These are phyloP conservation scores for Graphiopsis chlorocephala DNA, from an alignment of 2,329 filamentous ascomycete genomes.

Conservation along the genomic window DNA sequence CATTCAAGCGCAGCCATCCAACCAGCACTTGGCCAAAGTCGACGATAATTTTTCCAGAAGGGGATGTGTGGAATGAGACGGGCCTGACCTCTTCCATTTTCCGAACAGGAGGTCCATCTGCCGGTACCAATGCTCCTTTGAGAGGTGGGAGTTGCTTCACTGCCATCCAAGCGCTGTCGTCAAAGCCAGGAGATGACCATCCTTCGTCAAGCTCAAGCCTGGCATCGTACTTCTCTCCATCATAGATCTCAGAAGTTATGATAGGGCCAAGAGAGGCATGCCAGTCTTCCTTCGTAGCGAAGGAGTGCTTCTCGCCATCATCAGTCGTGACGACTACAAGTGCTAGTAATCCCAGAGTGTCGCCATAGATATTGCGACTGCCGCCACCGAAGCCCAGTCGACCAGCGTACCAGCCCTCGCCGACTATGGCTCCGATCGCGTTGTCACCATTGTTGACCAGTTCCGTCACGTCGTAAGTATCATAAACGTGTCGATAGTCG, in stretches of 20 bases:
- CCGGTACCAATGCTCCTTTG: conserved; percentile 35
- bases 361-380: conserved; percentile 40
- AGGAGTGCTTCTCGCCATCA: conserved; percentile 30
- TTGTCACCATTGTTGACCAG: conserved; percentile 40
- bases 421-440: conserved; percentile 43
- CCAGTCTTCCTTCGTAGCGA: conserved; percentile 44
- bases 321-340: conserved; percentile 39
- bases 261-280: conserved; percentile 35
- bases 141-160: conserved; percentile 35
- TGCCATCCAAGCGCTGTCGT: conserved; percentile 30
- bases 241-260: conserved; percentile 46
- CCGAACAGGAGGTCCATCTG: conserved; percentile 47
- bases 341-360: conserved; percentile 40
- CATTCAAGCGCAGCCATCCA: conserved; percentile 45
- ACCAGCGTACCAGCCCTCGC: conserved; percentile 52
- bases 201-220: conserved; percentile 29
- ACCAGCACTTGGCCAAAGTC: conserved; percentile 61
- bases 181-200: conserved; percentile 23
- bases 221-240: conserved; percentile 53
- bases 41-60: conserved; percentile 49
- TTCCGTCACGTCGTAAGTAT: conserved; percentile 52
- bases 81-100: conserved; percentile 33
- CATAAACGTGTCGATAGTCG: conserved; percentile 50
- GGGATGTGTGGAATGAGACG: conserved; percentile 31
- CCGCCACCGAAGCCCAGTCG: conserved; percentile 37